A percentile compares a stretch with the other conserved stretches of the same genome.
Conservation (phyloP, 2,329 filamentous ascomycete genomes). For the Penicillium glabrum region DNA sequence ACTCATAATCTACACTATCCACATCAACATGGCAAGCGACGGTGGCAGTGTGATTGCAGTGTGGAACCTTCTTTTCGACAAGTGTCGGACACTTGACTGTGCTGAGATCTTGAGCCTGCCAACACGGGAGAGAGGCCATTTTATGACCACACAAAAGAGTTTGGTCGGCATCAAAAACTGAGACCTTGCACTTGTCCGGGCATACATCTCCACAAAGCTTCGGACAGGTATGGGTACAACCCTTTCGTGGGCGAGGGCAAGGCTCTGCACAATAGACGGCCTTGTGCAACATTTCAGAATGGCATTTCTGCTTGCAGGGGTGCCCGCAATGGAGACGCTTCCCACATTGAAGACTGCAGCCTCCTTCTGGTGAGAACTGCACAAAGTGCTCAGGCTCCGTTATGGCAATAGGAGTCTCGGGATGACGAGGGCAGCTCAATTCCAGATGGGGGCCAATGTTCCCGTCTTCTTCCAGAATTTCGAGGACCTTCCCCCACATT, state of each 20-base stretch:
- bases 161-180: conserved; percentile 26
- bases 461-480: conserved; percentile 48
- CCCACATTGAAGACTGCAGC: conserved; percentile 55
- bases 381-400: conserved; percentile 59
- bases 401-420: conserved; percentile 51
- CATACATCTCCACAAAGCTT: conserved; percentile 44
- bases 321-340: conserved; percentile 49
- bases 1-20: conserved; percentile 43
- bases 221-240: conserved; percentile 47
- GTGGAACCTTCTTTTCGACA: conserved; percentile 52
- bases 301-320: conserved; percentile 46
- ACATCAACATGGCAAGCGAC: conserved; percentile 55
- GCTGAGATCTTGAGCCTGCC: conserved; percentile 44
- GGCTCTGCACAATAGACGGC: conserved; percentile 43
- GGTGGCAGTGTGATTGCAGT: conserved; percentile 56
- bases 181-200: conserved; percentile 30
- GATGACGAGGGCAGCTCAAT: conserved; percentile 63
- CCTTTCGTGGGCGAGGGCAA: conserved; percentile 37
- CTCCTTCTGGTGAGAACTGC: conserved; percentile 59
- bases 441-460: conserved; percentile 54
- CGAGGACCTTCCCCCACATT: conserved; percentile 65
- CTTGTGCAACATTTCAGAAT: conserved; percentile 45
- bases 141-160: conserved; percentile 33
- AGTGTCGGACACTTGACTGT: conserved; percentile 50
- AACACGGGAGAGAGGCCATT: conserved; percentile 32